Conservation (phyloP, 106 monocot genomes). For the Dendrobium nobile region DNA sequence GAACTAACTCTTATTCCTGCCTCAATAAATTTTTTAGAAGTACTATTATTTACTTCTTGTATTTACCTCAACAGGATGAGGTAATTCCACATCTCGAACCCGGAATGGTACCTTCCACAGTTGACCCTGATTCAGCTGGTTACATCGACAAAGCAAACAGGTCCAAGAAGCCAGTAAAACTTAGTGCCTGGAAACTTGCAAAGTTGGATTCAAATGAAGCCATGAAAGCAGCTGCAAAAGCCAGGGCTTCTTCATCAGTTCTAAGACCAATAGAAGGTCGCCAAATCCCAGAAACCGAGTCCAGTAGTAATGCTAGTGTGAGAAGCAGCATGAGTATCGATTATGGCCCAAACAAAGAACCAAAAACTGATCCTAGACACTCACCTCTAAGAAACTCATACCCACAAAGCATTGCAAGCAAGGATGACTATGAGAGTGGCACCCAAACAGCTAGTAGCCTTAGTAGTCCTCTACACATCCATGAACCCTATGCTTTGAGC, state of each 20-base stretch:
- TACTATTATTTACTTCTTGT: not conserved
- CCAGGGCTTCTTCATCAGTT: conserved; percentile 90
- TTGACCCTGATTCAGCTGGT: conserved; percentile 76
- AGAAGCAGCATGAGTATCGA: conserved; percentile 75
- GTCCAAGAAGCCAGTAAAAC: conserved; percentile 69
- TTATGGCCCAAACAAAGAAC: conserved; percentile 35
- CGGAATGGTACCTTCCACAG: conserved; percentile 79
- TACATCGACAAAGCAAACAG: conserved; percentile 42
- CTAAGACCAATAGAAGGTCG: conserved; percentile 63
- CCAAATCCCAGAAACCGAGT: conserved; percentile 30
- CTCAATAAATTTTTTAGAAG: not conserved
- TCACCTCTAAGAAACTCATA: conserved; percentile 63
- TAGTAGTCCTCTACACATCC: conserved; percentile 60
- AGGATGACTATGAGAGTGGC: conserved; percentile 70
- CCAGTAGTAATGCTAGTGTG: conserved; percentile 57
- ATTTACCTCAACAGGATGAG: conserved; percentile 66
- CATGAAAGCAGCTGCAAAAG: conserved; percentile 76
- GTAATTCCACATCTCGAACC: conserved; percentile 88
- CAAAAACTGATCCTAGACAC: conserved; percentile 23
- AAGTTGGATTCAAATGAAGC: conserved; percentile 78
- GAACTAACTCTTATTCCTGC: not conserved
- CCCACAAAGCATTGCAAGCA: conserved; percentile 63
- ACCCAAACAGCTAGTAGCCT: conserved; percentile 72
- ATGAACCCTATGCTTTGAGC: conserved; percentile 27
- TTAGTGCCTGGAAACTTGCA: conserved; percentile 95